phyloP scores from a whole-genome alignment of 176 grass and related monocot genomes.

The Aechmea fasciata region DNA sequence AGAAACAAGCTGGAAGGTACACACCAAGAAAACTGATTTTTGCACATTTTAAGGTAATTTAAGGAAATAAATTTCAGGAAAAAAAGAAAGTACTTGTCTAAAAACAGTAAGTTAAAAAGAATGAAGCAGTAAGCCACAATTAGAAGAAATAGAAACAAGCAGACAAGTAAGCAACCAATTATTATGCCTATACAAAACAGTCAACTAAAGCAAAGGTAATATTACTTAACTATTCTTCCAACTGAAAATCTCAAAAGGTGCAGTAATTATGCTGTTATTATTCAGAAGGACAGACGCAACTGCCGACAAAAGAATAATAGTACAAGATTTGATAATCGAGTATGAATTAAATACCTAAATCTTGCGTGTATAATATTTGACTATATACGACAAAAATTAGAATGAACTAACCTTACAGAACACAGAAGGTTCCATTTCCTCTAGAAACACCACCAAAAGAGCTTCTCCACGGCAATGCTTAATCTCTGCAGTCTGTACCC shows the following conservation, averaged over 20 bases:
- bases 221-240: too few species aligned
- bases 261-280: neutral
- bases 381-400: neutral
- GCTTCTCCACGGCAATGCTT: neutral
- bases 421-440: neutral
- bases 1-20: too few species aligned
- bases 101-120: neutral
- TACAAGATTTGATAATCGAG: neutral
- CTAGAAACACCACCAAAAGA: neutral
- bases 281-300: neutral
- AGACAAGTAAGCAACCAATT: neutral
- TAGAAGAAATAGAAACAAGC: neutral
- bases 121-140: neutral
- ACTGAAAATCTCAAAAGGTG: too few species aligned
- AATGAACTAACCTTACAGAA: conserved; percentile 1
- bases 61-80: neutral
- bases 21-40: neutral
- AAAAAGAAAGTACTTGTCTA: neutral
- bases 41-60: neutral
- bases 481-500: neutral
- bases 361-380: neutral
- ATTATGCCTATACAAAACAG: neutral
- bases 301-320: neutral
- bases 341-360: neutral
- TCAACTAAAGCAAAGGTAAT: too few species aligned